These are phyloP conservation scores for Nymphaea colorata DNA, from an alignment of 164 flowering plant species.

Conservation along the genomic window DNA sequence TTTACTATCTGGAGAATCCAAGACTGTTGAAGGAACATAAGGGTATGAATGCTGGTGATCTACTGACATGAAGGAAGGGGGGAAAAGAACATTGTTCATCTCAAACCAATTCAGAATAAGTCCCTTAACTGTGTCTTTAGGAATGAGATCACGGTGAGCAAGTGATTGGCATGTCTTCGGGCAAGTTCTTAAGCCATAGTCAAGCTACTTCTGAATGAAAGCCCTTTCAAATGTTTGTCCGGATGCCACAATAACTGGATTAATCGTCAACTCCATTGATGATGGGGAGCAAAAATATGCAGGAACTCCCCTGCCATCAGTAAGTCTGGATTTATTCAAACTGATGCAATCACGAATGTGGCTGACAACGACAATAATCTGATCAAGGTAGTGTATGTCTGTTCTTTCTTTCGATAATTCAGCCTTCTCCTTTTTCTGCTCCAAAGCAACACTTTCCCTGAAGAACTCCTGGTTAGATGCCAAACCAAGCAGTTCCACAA, in stretches of 20 bases:
- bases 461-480: conserved; percentile 52
- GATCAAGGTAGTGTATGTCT: conserved; percentile 25
- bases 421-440: conserved; percentile 51
- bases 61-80: not conserved
- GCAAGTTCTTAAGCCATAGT: conserved; percentile 50
- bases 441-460: conserved; percentile 62
- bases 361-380: conserved; percentile 37
- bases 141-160: conserved; percentile 56
- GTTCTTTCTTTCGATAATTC: conserved; percentile 20
- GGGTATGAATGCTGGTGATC: not conserved
- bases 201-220: conserved; percentile 80
- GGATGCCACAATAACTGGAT: conserved; percentile 87
- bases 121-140: conserved; percentile 83
- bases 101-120: conserved; percentile 74
- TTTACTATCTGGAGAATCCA: not conserved
- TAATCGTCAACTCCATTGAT: conserved; percentile 71
- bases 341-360: conserved; percentile 43
- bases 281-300: conserved; percentile 70
- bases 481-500: conserved; percentile 40
- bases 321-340: conserved; percentile 20
- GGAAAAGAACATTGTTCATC: conserved; percentile 22
- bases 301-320: conserved; percentile 45
- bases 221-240: conserved; percentile 87
- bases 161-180: conserved; percentile 64
- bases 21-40: not conserved